A percentile compares a stretch with the other conserved stretches of the same genome.
These are phyloP conservation scores for Backusella liffmaniae DNA, from an alignment of 192 early-diverging fungal species.

Conservation along the genomic window DNA sequence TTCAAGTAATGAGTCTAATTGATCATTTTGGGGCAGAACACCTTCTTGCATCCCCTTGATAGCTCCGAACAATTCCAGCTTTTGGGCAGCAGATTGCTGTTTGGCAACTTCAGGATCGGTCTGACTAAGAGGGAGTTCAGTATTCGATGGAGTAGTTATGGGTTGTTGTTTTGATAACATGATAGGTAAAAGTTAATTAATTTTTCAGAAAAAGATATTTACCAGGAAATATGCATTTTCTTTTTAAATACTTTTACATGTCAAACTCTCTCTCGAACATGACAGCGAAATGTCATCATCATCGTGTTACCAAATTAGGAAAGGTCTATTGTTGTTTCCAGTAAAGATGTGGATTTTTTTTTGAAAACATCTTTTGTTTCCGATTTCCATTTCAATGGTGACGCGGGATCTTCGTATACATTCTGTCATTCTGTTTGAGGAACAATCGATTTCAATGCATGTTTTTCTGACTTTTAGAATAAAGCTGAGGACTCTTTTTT, in stretches of 20 bases:
- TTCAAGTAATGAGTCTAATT: constrained; percentile 32
- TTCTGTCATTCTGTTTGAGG: neutral
- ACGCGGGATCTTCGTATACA: neutral
- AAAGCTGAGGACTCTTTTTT: too few relatives aligned
- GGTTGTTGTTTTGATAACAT: neutral
- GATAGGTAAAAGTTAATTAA: neutral
- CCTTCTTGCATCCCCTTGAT: constrained; percentile 36
- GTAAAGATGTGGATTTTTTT: neutral
- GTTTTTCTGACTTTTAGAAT: neutral
- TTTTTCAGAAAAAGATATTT: neutral
- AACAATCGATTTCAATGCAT: neutral
- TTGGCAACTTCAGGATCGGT: constrained; percentile 8
- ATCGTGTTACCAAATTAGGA: neutral
- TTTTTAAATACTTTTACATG: neutral
- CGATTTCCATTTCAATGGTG: neutral
- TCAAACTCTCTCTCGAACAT: neutral
- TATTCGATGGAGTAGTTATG: neutral
- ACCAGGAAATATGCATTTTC: neutral
- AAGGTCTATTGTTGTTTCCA: neutral
- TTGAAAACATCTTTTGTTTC: neutral
- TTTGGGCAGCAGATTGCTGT: constrained; percentile 15
- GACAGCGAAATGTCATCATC: neutral
- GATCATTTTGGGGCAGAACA: constrained; percentile 39
- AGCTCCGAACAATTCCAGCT: constrained; percentile 37
- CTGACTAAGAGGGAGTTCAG: neutral